Evolutionary conservation across 23 red algal species (phyloP).

Genomic region (Gracilariopsis chorda): DNA sequence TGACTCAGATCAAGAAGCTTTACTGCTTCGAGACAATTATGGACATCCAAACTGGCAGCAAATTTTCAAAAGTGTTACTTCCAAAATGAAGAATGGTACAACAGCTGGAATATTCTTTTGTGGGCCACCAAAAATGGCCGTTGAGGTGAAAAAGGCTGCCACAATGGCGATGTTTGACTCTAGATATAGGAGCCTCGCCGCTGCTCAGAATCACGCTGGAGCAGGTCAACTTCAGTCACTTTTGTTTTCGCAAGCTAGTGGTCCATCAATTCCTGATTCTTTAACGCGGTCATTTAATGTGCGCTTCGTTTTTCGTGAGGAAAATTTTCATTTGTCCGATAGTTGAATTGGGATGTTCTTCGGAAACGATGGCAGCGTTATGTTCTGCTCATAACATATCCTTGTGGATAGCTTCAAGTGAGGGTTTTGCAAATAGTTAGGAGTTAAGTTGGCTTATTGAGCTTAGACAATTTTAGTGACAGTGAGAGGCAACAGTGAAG

Average conservation of each 20-base stretch:
- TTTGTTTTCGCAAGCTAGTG: neutral
- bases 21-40: neutral
- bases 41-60: constrained; percentile 8
- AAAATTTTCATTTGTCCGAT: neutral
- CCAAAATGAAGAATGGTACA: constrained; percentile 24
- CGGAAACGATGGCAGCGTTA: neutral
- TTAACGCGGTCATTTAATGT: constrained; percentile 22
- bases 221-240: neutral
- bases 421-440: neutral
- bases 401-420: neutral
- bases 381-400: neutral
- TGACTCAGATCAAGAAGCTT: neutral
- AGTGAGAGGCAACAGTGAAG: neutral
- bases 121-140: constrained; percentile 39
- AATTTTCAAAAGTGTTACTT: constrained; percentile 4
- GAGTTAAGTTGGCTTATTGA: neutral
- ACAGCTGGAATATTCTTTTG: constrained; percentile 60
- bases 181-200: neutral
- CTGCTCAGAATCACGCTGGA: neutral
- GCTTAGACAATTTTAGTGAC: neutral
- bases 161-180: constrained; percentile 30
- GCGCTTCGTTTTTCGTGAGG: constrained; percentile 17
- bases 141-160: constrained; percentile 21
- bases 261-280: neutral
- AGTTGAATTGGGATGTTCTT: neutral